Base-by-base conservation (phyloP, 2,329 filamentous ascomycete genomes). In the Hymenoscyphus salicellus region DNA sequence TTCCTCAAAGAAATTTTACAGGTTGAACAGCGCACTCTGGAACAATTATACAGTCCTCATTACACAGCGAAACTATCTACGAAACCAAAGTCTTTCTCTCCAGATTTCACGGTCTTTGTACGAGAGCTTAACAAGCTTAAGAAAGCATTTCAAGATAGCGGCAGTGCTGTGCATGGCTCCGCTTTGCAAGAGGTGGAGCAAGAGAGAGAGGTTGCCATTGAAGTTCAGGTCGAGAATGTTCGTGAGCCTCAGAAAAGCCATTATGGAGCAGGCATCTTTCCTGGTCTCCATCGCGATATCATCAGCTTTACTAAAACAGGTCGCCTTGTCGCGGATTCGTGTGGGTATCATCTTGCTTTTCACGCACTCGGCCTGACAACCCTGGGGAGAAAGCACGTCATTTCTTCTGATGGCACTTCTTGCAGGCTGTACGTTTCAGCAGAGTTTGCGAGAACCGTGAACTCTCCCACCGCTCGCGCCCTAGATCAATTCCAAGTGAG, bases 131-230 rank as follows among this genome's bases (percentile, higher is more conserved):
- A 77, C 6, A 64, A 57, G 0, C 73, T 74, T 3, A 71, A 74
- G 33, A 76, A 75, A 36, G 68, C 66, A 0, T 79, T 79, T 17
- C 77, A 83, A 43, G 80, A 82, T 32, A 73, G 73, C 2, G 81
- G 80, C 0, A 77, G 79, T 1, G 79, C 78, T 1, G 73, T 80
- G 3, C 77, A 82, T 60, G 78, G 77, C 0, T 83, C 83, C 0
- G 82, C 84, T 0, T 73, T 90, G 0, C 80, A 88, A 58, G 87
- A 90, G 62, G 86, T 75, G 1, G 74, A 75, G 33, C 74, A 75
- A 67, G 81, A 84, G 67, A 70, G 81, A 17, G 82, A 84, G 62
- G 76, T 83, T 2, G 80, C 78, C 73, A 63, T 65, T 55, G 67
- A 84, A 61, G 75, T 82, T 0, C 81, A 84, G 69, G 75, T 82